A percentile compares a stretch with the other conserved stretches of the same genome.
These are phyloP conservation scores for Aspergillus quadrilineatus DNA, from an alignment of 2,329 filamentous ascomycete species.

Conservation along the genomic window DNA sequence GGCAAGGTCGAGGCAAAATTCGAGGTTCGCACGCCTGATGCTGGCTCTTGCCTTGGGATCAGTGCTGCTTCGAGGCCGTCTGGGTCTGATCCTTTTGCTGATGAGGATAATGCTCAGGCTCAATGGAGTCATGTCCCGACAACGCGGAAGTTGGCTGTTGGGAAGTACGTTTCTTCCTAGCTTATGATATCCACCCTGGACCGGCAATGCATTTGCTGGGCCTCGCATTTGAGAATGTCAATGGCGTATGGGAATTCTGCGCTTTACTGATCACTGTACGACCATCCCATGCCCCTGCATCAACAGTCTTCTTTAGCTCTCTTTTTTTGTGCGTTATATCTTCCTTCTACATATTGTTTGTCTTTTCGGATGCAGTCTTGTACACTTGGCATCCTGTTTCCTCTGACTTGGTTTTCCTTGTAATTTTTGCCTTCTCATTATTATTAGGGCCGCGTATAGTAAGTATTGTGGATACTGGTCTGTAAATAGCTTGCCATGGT, in stretches of 20 bases:
- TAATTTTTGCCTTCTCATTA: constrained; percentile 16
- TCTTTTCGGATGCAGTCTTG: not conserved
- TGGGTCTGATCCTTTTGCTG: constrained; percentile 50
- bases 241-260: too few relatives aligned
- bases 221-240: too few relatives aligned
- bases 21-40: constrained; percentile 61
- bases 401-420: not conserved
- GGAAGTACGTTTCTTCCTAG: constrained; percentile 66
- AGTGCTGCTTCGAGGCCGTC: constrained; percentile 33
- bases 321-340: not conserved
- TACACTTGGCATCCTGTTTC: not conserved
- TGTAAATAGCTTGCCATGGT: constrained; percentile 19
- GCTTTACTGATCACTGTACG: not conserved
- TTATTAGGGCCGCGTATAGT: constrained; percentile 5
- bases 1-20: constrained; percentile 81
- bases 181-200: not conserved
- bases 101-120: constrained; percentile 37
- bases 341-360: not conserved
- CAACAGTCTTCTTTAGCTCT: not conserved
- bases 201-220: too few relatives aligned
- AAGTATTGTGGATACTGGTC: constrained; percentile 10
- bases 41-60: constrained; percentile 67
- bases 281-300: not conserved
- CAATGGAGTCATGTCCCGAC: constrained; percentile 68
- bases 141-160: constrained; percentile 67